Percentiles rank a stretch among this genome's conserved stretches.
Evolutionary conservation across 257 asterid species (phyloP).

Genomic region (Solanum dulcamara): DNA sequence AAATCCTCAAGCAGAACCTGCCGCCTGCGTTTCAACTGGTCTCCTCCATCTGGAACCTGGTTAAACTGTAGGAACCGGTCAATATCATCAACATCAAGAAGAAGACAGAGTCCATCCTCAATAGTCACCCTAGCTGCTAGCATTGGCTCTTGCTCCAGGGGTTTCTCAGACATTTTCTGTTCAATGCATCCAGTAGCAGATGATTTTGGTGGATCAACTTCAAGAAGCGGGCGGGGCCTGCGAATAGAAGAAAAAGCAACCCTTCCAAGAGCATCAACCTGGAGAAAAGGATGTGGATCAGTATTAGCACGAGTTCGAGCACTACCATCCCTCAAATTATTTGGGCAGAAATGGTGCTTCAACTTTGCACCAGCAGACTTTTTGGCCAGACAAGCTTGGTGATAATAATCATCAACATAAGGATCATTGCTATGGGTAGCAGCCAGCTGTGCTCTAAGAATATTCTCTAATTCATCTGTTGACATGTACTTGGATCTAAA

Average conservation of each 20-base stretch:
- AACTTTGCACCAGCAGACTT: constrained; percentile 59
- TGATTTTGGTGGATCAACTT: constrained; percentile 67
- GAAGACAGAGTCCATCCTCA: constrained; percentile 77
- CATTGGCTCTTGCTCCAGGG: constrained; percentile 95
- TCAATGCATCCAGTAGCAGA: constrained; percentile 30
- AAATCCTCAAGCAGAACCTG: constrained; percentile 57
- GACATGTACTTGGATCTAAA: constrained; percentile 79
- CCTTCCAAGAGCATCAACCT: constrained; percentile 95
- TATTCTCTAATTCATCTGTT: constrained; percentile 74
- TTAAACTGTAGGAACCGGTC: constrained; percentile 71
- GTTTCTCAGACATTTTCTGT: constrained; percentile 53
- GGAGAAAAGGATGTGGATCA: constrained; percentile 82
- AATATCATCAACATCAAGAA: constrained; percentile 88
- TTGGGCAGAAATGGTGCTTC: constrained; percentile 87
- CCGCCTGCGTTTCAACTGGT: constrained; percentile 46
- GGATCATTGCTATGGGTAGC: constrained; percentile 95
- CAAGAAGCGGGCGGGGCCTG: constrained; percentile 92
- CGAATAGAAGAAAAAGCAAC: constrained; percentile 83
- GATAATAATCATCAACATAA: constrained; percentile 81
- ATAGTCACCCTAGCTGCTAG: constrained; percentile 91
- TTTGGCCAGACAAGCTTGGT: constrained; percentile 81
- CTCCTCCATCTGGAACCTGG: constrained; percentile 58
- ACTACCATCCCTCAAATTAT: constrained; percentile 46
- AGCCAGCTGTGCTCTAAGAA: constrained; percentile 70
- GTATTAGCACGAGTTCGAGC: constrained; percentile 49